Percentiles rank a stretch among this genome's conserved stretches.
These are phyloP conservation scores for Heteromeles arbutifolia DNA, from an alignment of 306 rosid genomes.

Conservation along the genomic window DNA sequence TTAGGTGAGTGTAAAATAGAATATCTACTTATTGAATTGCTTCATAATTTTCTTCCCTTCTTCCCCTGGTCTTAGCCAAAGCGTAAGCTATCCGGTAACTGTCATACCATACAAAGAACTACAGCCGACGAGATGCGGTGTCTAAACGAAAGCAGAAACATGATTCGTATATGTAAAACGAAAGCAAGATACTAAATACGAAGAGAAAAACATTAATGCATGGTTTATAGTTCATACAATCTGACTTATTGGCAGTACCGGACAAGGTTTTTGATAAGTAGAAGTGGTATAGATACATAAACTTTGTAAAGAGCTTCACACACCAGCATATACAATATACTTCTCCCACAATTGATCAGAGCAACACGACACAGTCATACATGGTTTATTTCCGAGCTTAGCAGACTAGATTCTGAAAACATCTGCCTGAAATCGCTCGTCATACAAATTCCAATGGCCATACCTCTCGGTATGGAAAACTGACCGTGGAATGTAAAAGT, in stretches of 20 bases:
- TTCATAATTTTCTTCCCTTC: background rate
- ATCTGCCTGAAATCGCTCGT: conserved; percentile 87
- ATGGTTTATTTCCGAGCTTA: conserved; percentile 1
- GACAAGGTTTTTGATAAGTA: background rate
- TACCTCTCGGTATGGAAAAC: conserved; percentile 48
- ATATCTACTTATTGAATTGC: background rate
- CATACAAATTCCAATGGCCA: conserved; percentile 81
- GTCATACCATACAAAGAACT: background rate
- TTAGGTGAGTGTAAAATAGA: background rate
- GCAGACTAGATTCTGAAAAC: conserved; percentile 54
- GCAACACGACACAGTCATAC: background rate
- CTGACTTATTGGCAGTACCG: background rate
- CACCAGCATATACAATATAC: background rate
- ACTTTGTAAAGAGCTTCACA: conserved; percentile 1
- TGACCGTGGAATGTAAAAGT: conserved; percentile 40
- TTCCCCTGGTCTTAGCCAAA: background rate
- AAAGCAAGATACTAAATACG: background rate
- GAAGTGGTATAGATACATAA: conserved; percentile 12
- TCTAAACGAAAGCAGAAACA: background rate
- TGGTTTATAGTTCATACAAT: background rate
- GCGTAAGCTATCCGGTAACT: background rate
- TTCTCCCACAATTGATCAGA: background rate
- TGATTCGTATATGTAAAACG: background rate
- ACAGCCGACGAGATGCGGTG: background rate
- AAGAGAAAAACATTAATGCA: background rate